Evolutionary conservation across 2,329 filamentous ascomycete genomes (phyloP), one percentile per base, ranked within the genome.

Genomic region (Aspergillus viridinutans): DNA sequence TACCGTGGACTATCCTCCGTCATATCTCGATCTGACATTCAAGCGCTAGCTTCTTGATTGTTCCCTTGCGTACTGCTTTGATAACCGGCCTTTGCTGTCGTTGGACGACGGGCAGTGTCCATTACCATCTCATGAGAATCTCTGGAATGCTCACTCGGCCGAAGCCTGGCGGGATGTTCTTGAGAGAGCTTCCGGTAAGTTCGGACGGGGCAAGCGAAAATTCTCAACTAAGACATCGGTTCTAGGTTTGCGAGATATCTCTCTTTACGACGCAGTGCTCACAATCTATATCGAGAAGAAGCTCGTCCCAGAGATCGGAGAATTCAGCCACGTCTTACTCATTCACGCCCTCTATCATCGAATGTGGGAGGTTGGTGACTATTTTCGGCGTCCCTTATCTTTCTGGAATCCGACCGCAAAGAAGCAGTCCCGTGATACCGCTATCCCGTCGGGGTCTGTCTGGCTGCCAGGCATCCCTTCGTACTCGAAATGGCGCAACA

Each of bases 301-400:
- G 38, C 64, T 82, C 6, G 69, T 76, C 9, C 63, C 71, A 1
- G 72, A 71, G 17, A 74, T 78, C 35, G 78, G 79, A 20, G 80
- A 83, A 45, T 80, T 83, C 56, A 77, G 77, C 35, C 75, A 79
- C 10, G 72, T 78, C 25, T 66, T 83, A 8, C 70, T 81, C 20
- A 74, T 83, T 25, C 80, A 81, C 62, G 80, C 78, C 4, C 71
- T 83, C 8, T 82, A 80, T 54, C 76, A 76, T 26, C 72, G 79
- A 42, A 78, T 77, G 51, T 80, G 78, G 76, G 77, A 82, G 54
- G 75, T 83, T 1, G 73, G 75, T 12, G 69, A 72, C 17, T 79
- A 79, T 52, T 76, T 77, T 50, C 72, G 69, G 42, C 72, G 77
- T 23, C 77, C 76, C 0, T 71, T 83, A 1, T 77, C 76, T 2